A percentile compares a stretch with the other conserved stretches of the same genome.
These are phyloP conservation scores for Pythium apleroticum DNA, from an alignment of 352 stramenopile species.

Conservation along the genomic window DNA sequence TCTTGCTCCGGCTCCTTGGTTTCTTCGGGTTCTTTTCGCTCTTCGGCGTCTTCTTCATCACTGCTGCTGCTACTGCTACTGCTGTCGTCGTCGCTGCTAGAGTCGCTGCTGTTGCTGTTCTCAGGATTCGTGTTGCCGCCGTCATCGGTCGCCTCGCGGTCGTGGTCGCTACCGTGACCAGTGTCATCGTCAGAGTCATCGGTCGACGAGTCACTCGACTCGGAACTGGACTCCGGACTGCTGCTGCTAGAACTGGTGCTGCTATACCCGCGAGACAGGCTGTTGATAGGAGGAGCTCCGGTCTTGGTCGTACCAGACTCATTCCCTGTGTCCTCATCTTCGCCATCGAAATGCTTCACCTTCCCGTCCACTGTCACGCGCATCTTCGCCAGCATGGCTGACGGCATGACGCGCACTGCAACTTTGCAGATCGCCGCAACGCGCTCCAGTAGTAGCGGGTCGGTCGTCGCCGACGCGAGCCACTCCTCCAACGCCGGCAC, in stretches of 20 bases:
- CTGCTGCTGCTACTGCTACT: constrained; percentile 32
- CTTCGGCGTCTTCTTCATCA: constrained; percentile 23
- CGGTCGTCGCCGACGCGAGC: constrained; percentile 8
- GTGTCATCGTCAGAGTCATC: constrained; percentile 20
- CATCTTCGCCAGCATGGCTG: constrained; percentile 23
- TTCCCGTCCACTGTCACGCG: neutral
- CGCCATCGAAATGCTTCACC: neutral
- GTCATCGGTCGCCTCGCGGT: constrained; percentile 11
- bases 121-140: constrained; percentile 17
- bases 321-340: neutral
- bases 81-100: constrained; percentile 24
- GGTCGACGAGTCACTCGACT: constrained; percentile 25
- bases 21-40: constrained; percentile 8
- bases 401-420: neutral
- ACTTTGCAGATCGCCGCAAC: constrained; percentile 21
- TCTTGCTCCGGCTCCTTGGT: constrained; percentile 13
- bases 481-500: constrained; percentile 27
- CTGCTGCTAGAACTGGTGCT: constrained; percentile 28
- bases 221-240: constrained; percentile 22
- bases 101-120: constrained; percentile 30
- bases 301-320: neutral
- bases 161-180: constrained; percentile 16
- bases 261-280: constrained; percentile 12
- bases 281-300: neutral
- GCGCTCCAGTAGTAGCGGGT: neutral